Base-by-base conservation (phyloP, 352 stramenopile species). In the Phytopythium cucurbitacearum region DNA sequence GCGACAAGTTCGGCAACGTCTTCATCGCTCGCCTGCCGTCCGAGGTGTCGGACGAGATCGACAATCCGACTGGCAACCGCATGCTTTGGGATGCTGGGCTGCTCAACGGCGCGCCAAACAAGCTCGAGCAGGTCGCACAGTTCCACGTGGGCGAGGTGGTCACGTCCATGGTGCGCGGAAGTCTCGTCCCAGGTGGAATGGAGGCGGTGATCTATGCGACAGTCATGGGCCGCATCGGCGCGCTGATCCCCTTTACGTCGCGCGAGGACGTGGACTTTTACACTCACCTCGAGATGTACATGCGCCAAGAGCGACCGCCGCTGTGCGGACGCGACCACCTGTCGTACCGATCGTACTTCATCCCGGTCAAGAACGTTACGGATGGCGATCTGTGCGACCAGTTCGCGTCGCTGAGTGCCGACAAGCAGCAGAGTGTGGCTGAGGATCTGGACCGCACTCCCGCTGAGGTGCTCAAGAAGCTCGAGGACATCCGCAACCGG, bases 1-100 rank as follows among this genome's bases (percentile, higher is more conserved):
- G 85, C 1, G 97, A 99, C 77, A 99, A 99, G 66, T 99, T 99
- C 71, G 97, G 97, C 37, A 99, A 99, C 71, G 73, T 99, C 9
- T 99, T 98, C 55, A 83, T 99, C 12, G 73, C 98, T 39, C 83
- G 97, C 9, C 59, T 99, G 42, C 95, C 96, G 44, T 85, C 82
- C 0, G 85, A 96, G 54, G 84, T 95, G 1, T 96, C 97, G n/a
- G 96, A 97, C 51, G 92, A 98, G 57, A 89, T 97, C n/a, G 90
- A 98, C 56, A 98, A 98, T 57, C 83, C 95, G 10, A 96, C 94
- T 1, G 97, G 97, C 7, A 97, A 98, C 54, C 88, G 94, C 49
- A 97, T 98, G 57, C 60, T 99, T 2, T 99, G 97, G 97, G 97
- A 99, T 61, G 77, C 89, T 35, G 87, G 89, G 2, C 65, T 95